Percentiles rank a stretch among this genome's conserved stretches.
Evolutionary conservation across 2,329 filamentous ascomycete species (phyloP).

Genomic region (Ceratocystis lukuohia): DNA sequence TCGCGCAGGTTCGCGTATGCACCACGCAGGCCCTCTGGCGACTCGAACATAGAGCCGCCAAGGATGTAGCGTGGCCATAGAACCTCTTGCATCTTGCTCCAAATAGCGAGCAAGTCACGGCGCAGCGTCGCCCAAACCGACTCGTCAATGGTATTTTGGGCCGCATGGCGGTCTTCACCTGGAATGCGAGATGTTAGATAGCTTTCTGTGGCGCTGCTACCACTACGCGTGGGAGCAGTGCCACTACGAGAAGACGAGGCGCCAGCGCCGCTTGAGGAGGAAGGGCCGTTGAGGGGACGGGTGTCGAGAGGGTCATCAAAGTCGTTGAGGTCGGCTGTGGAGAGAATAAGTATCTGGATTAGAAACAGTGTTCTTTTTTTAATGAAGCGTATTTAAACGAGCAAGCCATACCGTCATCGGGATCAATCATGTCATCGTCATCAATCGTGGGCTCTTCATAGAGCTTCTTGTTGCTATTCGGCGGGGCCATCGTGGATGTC

Average conservation of each 20-base stretch:
- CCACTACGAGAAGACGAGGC: conserved; percentile 2
- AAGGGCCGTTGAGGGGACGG: conserved; percentile 58
- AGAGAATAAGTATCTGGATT: not conserved
- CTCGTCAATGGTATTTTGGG: conserved; percentile 91
- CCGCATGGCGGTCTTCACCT: conserved; percentile 81
- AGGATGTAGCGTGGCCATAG: conserved; percentile 92
- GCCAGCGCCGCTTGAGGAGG: conserved; percentile 36
- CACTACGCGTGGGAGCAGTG: conserved; percentile 24
- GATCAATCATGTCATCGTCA: conserved; percentile 63
- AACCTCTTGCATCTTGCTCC: conserved; percentile 97
- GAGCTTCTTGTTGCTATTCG: conserved; percentile 18
- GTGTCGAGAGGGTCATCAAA: conserved; percentile 79
- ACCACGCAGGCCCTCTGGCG: conserved; percentile 40
- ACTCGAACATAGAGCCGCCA: conserved; percentile 50
- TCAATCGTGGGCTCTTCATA: conserved; percentile 33
- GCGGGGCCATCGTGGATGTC: conserved; percentile 17
- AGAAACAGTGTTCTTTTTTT: not conserved
- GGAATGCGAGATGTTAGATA: conserved; percentile 83
- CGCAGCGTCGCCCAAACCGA: conserved; percentile 94
- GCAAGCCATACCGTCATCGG: conserved; percentile 52
- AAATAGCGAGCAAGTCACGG: conserved; percentile 80
- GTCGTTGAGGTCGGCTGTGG: conserved; percentile 68
- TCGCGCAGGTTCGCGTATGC: conserved; percentile 49
- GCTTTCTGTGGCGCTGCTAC: conserved; percentile 47
- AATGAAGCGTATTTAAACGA: not conserved